Evolutionary conservation across 768 basidiomycete genomes (phyloP).

Genomic region (Polyporus arcularius): DNA sequence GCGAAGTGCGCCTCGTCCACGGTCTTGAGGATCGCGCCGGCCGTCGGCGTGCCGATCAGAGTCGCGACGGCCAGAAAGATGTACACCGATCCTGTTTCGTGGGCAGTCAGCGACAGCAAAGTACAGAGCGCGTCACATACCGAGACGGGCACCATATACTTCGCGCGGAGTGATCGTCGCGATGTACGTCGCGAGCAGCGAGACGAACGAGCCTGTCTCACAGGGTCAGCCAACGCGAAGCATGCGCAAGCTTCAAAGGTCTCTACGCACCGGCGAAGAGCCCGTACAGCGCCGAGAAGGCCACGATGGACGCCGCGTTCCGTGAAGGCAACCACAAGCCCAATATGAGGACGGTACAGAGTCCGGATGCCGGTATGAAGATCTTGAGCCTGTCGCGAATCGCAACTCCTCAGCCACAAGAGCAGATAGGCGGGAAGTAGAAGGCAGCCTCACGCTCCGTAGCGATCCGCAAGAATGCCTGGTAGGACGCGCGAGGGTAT

Average conservation of each 20-base stretch:
- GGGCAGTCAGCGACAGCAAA: too few relatives aligned
- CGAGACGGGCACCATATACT: slow-evolving; percentile 34
- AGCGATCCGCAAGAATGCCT: slow-evolving; percentile 32
- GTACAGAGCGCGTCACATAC: slow-evolving; percentile 8
- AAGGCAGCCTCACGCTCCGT: slow-evolving; percentile 24
- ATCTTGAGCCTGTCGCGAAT: slow-evolving; percentile 26
- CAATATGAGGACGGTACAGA: slow-evolving; percentile 28
- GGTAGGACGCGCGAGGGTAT: slow-evolving; percentile 32
- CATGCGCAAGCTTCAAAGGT: too few relatives aligned
- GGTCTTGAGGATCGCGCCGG: slow-evolving; percentile 30
- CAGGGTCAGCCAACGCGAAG: neutral
- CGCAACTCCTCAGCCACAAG: too few relatives aligned
- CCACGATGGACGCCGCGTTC: slow-evolving; percentile 26
- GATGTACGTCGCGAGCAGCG: slow-evolving; percentile 33
- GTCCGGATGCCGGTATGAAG: slow-evolving; percentile 27
- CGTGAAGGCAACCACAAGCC: slow-evolving; percentile 33
- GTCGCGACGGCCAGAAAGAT: slow-evolving; percentile 32
- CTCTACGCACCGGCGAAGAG: slow-evolving; percentile 30
- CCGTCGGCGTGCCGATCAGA: slow-evolving; percentile 35
- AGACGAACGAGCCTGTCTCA: slow-evolving; percentile 29
- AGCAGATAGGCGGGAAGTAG: neutral
- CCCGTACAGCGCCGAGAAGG: slow-evolving; percentile 34
- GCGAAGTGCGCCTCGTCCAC: slow-evolving; percentile 27
- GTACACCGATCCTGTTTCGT: slow-evolving; percentile 33
- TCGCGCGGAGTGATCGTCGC: slow-evolving; percentile 33